Conservation (phyloP, 257 asterid genomes). For the Jacaranda copaia region DNA sequence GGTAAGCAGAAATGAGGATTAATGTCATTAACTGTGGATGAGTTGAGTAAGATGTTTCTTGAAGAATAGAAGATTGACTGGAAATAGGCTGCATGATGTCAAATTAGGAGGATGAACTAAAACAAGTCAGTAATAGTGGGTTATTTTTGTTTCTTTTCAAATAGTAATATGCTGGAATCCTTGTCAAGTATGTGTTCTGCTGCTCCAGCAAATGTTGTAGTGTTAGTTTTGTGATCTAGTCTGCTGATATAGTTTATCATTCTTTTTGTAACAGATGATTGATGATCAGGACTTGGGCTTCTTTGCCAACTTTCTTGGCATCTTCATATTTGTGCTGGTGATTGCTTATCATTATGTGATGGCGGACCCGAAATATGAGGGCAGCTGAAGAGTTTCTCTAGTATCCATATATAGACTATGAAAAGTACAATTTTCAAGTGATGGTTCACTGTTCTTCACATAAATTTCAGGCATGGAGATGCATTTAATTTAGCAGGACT, state of each 20-base stretch:
- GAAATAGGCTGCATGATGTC: neutral
- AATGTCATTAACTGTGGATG: neutral
- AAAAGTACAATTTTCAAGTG: conserved; percentile 31
- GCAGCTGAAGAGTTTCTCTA: conserved; percentile 57
- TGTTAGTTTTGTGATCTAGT: neutral
- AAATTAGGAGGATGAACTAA: neutral
- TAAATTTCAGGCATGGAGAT: conserved; percentile 36
- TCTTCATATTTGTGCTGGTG: conserved; percentile 81
- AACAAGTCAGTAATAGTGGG: neutral
- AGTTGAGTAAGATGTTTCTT: neutral
- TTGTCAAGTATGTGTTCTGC: neutral
- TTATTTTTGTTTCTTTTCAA: neutral
- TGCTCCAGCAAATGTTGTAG: neutral
- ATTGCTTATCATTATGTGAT: conserved; percentile 90
- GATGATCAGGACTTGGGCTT: conserved; percentile 97
- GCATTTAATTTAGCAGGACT: conserved; percentile 38
- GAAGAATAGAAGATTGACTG: conserved; percentile 7
- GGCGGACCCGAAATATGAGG: conserved; percentile 95
- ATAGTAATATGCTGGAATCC: conserved; percentile 7
- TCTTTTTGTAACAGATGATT: conserved; percentile 71
- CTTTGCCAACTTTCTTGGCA: conserved; percentile 96
- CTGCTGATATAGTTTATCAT: conserved; percentile 18
- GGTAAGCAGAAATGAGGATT: conserved; percentile 9
- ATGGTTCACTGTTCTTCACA: conserved; percentile 38
- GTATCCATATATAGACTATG: conserved; percentile 34